Percentiles rank a stretch among this genome's conserved stretches.
Evolutionary conservation across 441 rosid genomes (phyloP).

Genomic region (Corymbia calophylla): DNA sequence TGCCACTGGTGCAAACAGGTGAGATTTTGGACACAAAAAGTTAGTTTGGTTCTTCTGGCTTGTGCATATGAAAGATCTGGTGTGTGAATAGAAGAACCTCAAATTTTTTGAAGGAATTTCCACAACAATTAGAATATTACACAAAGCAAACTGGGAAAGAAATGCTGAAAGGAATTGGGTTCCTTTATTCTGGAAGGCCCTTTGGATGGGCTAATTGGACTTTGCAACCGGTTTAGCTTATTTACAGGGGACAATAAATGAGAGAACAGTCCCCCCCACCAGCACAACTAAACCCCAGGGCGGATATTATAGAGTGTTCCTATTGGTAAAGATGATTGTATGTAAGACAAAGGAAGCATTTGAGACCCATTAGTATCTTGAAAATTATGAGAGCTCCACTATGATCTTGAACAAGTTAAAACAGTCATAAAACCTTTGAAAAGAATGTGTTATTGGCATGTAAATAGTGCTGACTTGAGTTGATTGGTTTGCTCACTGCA

Average conservation of each 20-base stretch:
- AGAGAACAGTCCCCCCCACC: background rate
- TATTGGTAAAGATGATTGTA: background rate
- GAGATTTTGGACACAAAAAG: background rate
- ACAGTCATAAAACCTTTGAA: background rate
- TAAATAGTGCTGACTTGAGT: background rate
- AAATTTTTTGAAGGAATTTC: background rate
- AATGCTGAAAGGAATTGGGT: background rate
- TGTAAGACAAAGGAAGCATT: background rate
- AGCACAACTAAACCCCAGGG: background rate
- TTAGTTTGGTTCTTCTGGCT: background rate
- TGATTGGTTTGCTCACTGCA: background rate
- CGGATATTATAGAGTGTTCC: background rate
- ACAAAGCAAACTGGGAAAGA: background rate
- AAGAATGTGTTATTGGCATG: background rate
- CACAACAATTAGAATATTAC: background rate
- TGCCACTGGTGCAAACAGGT: constrained; percentile 95
- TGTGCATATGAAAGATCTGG: background rate
- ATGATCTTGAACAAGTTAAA: background rate
- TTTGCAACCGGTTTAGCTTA: background rate
- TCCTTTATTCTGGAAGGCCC: background rate
- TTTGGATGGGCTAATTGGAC: background rate
- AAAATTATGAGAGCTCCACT: background rate
- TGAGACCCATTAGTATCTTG: background rate
- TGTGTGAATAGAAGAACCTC: background rate
- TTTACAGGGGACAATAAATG: background rate